phyloP scores from a whole-genome alignment of 139 green algal genomes.

The Picochlorum sp. region DNA sequence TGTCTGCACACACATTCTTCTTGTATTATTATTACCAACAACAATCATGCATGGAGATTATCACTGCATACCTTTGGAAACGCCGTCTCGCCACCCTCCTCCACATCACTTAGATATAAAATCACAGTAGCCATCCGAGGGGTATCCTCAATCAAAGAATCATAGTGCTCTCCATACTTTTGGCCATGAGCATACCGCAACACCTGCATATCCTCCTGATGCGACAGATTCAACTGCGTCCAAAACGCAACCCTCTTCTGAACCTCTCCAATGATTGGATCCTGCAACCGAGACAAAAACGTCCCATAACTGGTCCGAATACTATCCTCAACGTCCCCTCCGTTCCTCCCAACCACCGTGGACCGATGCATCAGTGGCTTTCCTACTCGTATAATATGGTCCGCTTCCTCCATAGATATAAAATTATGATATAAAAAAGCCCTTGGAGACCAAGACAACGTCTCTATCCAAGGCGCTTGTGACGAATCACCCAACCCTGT shows the following conservation, averaged over 20 bases:
- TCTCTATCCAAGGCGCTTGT: conserved; percentile 40
- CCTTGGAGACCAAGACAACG: conserved; percentile 59
- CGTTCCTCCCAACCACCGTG: conserved; percentile 59
- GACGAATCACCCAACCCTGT: no score
- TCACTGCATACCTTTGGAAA: conserved; percentile 29
- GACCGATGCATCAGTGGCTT: conserved; percentile 61
- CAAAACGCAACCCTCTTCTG: conserved; percentile 57
- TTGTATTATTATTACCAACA: no score
- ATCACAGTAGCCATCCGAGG: conserved; percentile 59
- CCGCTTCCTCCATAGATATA: conserved; percentile 50
- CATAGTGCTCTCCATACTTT: conserved; percentile 77
- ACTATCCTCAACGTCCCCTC: conserved; percentile 42
- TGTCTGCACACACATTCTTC: no score
- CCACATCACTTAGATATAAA: conserved; percentile 50
- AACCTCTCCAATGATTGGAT: conserved; percentile 48
- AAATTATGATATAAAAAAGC: conserved; percentile 79
- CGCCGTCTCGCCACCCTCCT: conserved; percentile 52
- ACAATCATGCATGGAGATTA: no score
- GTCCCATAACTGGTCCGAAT: conserved; percentile 73
- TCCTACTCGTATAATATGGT: conserved; percentile 50
- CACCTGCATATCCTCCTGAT: conserved; percentile 83
- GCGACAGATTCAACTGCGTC: conserved; percentile 52
- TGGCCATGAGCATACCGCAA: conserved; percentile 65
- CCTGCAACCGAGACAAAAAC: conserved; percentile 57
- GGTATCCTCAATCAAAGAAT: conserved; percentile 51